Percentiles rank a stretch among this genome's conserved stretches.
Conservation (phyloP, 2,329 filamentous ascomycete species). For the Canariomyces notabilis region DNA sequence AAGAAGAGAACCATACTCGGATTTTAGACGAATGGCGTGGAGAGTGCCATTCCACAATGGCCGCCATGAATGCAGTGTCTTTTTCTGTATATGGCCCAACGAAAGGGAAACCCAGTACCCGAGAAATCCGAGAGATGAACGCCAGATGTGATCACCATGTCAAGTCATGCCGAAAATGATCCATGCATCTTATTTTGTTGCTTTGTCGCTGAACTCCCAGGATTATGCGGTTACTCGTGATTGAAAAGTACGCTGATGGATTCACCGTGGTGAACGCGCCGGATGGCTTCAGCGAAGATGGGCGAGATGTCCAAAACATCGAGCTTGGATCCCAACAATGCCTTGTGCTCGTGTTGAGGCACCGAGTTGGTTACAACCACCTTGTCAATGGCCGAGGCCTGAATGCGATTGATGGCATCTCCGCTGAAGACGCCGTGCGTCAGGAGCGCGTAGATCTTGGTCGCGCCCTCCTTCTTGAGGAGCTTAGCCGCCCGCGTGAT, state of each 20-base stretch:
- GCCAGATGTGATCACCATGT: conserved; percentile 19
- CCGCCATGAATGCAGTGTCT: conserved; percentile 23
- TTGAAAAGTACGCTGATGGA: conserved; percentile 95
- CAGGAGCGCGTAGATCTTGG: conserved; percentile 81
- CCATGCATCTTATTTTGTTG: conserved; percentile 17
- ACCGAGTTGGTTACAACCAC: conserved; percentile 95
- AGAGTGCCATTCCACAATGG: conserved; percentile 6
- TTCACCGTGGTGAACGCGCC: conserved; percentile 94
- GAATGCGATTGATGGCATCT: conserved; percentile 90
- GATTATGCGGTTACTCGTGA: conserved; percentile 52
- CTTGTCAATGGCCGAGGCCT: conserved; percentile 86
- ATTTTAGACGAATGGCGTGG: conserved; percentile 4
- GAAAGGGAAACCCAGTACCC: conserved; percentile 5
- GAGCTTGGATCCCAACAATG: conserved; percentile 72
- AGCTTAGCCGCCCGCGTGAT: conserved; percentile 94
- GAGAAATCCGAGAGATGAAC: conserved; percentile 14
- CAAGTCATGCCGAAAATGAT: conserved; percentile 10
- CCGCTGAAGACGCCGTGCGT: conserved; percentile 95
- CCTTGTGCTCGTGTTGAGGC: conserved; percentile 76
- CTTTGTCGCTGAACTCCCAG: conserved; percentile 4
- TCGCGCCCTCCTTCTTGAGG: conserved; percentile 94
- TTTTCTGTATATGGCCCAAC: conserved; percentile 17
- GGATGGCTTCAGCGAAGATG: conserved; percentile 92
- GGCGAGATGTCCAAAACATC: conserved; percentile 88
- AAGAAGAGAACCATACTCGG: neutral